phyloP scores from a whole-genome alignment of 2,329 filamentous ascomycete genomes.

The Cytospora paraplurivora region DNA sequence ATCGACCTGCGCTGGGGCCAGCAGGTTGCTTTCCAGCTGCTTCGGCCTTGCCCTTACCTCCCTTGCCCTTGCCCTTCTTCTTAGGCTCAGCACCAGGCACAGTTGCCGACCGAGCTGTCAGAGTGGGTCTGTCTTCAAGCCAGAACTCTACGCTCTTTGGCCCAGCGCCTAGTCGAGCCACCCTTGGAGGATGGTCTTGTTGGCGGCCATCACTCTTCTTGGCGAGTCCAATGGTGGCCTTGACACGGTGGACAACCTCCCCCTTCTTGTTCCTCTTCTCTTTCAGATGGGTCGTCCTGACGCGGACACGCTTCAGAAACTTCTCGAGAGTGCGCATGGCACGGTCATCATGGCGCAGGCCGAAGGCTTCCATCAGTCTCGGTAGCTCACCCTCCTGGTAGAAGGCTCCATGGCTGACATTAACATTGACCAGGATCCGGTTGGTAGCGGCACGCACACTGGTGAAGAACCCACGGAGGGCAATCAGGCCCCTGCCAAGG shows the following conservation, averaged over 20 bases:
- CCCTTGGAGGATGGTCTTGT: constrained; percentile 34
- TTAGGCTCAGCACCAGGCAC: constrained; percentile 10
- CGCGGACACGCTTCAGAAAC: constrained; percentile 43
- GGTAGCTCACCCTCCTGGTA: constrained; percentile 35
- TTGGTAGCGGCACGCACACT: constrained; percentile 39
- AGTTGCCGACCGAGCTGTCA: neutral
- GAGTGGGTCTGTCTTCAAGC: constrained; percentile 37
- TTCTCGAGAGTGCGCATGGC: constrained; percentile 33
- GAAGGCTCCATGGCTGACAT: constrained; percentile 41
- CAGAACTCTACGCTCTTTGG: constrained; percentile 59
- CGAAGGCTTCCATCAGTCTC: constrained; percentile 27
- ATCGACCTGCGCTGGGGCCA: constrained; percentile 33
- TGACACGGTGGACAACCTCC: constrained; percentile 40
- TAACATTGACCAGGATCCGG: constrained; percentile 42
- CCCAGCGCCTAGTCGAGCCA: constrained; percentile 44
- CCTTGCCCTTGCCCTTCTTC: constrained; percentile 26
- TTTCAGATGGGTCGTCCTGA: constrained; percentile 44
- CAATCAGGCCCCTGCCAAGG: constrained; percentile 36
- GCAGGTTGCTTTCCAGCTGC: constrained; percentile 15
- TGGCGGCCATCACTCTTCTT: constrained; percentile 38
- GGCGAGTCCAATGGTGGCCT: constrained; percentile 43
- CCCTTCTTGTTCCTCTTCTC: constrained; percentile 38
- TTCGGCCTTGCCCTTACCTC: constrained; percentile 9
- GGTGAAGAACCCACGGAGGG: constrained; percentile 40
- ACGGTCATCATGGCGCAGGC: constrained; percentile 1